Evolutionary conservation across 768 basidiomycete species (phyloP).

Genomic region (Tricholoma sp.): DNA sequence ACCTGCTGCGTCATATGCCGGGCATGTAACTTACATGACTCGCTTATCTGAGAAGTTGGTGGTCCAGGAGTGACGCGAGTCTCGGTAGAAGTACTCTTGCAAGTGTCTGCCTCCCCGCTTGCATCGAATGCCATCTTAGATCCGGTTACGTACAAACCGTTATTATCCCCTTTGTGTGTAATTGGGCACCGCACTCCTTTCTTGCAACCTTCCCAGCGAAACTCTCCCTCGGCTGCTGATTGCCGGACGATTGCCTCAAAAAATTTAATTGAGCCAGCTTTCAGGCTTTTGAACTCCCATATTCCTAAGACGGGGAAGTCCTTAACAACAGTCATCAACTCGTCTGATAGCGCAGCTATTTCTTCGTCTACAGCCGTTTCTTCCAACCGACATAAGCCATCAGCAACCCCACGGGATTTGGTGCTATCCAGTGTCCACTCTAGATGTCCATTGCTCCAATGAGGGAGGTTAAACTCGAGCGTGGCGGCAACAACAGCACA

Average conservation of each 20-base stretch:
- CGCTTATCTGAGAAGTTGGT: too few species aligned
- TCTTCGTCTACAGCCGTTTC: neutral
- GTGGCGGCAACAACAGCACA: constrained; percentile 8
- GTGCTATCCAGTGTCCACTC: neutral
- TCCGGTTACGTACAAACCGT: neutral
- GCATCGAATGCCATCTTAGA: constrained; percentile 6
- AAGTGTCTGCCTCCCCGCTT: too few species aligned
- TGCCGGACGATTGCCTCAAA: neutral
- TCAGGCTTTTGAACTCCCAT: constrained; percentile 16
- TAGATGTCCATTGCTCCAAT: neutral
- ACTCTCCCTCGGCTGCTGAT: neutral
- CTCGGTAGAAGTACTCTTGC: too few species aligned
- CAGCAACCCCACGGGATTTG: constrained; percentile 3
- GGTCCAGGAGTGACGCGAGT: too few species aligned
- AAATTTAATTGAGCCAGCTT: neutral
- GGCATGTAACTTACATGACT: too few species aligned
- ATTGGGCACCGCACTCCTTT: neutral
- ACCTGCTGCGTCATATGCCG: neutral
- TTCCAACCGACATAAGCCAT: constrained; percentile 8
- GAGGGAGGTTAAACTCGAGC: neutral
- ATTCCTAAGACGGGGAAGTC: constrained; percentile 6
- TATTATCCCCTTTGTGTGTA: neutral
- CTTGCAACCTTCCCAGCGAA: constrained; percentile 9
- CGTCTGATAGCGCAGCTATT: neutral
- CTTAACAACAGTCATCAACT: neutral